These are phyloP conservation scores for Isoetes engelmannii DNA, from an alignment of 83 land plant genomes.

Conservation along the genomic window DNA sequence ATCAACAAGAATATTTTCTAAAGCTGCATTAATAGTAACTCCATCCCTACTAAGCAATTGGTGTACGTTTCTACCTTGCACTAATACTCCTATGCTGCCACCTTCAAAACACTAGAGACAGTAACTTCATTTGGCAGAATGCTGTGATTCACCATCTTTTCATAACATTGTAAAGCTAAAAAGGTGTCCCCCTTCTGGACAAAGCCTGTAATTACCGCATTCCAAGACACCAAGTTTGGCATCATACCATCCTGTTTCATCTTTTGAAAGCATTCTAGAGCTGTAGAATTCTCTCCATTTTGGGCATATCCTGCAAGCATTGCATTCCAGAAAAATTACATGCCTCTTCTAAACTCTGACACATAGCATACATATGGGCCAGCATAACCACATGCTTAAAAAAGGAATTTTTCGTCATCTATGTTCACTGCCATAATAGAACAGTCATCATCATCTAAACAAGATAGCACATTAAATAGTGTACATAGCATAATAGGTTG, in stretches of 20 bases:
- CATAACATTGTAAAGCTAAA: not conserved
- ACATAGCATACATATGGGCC: slow-evolving; percentile 9
- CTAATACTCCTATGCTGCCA: not conserved
- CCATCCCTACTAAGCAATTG: not conserved
- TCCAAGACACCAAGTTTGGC: not conserved
- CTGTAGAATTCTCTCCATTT: not conserved
- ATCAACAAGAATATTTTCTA: slow-evolving; percentile 2
- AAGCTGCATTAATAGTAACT: not conserved
- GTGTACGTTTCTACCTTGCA: not conserved
- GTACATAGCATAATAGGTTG: too few relatives aligned
- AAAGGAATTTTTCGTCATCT: too few relatives aligned
- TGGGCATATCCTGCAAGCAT: not conserved
- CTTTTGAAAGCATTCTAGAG: too few relatives aligned
- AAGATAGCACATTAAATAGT: too few relatives aligned
- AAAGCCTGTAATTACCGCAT: not conserved
- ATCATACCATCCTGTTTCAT: too few relatives aligned
- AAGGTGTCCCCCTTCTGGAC: not conserved
- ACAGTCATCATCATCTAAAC: too few relatives aligned
- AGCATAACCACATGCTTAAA: too few relatives aligned
- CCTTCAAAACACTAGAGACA: not conserved
- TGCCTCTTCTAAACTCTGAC: slow-evolving; percentile 8
- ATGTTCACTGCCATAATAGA: too few relatives aligned
- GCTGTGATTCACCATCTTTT: not conserved
- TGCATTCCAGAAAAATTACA: slow-evolving; percentile 3
- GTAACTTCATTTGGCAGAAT: not conserved